Conservation (phyloP, 208 protist species). For the Polymyxa betae region DNA sequence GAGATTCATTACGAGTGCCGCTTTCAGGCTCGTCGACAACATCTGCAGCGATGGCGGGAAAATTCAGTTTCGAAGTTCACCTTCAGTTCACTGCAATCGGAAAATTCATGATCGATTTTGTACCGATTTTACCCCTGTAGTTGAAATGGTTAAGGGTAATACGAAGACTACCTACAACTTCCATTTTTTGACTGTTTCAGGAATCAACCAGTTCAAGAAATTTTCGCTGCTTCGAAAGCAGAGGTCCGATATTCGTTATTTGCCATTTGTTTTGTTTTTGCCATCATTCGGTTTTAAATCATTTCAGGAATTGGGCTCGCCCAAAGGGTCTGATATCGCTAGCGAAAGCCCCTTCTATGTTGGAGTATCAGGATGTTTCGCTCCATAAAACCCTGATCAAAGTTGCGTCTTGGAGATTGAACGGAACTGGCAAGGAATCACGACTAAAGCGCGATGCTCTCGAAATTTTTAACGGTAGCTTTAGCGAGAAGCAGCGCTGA, state of each 20-base stretch:
- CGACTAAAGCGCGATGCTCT: not conserved
- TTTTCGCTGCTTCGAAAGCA: not conserved
- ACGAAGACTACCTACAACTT: too few relatives aligned
- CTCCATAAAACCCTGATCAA: not conserved
- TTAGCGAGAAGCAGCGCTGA: not conserved
- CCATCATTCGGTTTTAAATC: not conserved
- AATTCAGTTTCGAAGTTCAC: not conserved
- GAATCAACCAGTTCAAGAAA: not conserved
- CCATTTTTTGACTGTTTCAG: too few relatives aligned
- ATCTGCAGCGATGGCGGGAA: not conserved
- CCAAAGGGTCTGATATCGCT: not conserved
- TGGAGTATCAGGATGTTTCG: not conserved
- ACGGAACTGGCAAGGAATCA: not conserved
- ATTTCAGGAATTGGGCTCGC: not conserved
- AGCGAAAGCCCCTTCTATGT: not conserved
- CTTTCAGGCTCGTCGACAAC: not conserved
- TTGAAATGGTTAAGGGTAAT: not conserved
- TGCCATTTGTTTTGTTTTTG: not conserved
- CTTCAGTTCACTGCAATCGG: not conserved
- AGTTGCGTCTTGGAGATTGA: not conserved
- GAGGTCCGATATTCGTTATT: too few relatives aligned
- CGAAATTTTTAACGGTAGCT: not conserved
- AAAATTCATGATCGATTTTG: not conserved
- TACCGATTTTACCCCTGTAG: not conserved
- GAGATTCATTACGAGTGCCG: not conserved